Conservation (phyloP, 192 early-diverging fungal genomes). For the Paraglomus occultum region DNA sequence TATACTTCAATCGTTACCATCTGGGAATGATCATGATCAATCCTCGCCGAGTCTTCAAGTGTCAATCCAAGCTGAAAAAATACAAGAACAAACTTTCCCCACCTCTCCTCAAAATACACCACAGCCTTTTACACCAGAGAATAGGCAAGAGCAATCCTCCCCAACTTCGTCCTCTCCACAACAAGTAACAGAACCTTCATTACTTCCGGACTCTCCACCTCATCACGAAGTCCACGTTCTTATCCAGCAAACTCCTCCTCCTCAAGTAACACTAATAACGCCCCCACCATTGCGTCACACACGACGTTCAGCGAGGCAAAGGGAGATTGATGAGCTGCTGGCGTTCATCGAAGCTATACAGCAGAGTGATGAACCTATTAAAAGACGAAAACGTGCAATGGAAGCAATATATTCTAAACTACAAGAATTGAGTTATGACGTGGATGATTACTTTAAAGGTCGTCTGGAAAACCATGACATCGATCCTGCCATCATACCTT, state of each 20-base stretch:
- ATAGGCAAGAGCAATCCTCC: neutral
- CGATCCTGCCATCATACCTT: neutral
- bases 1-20: too few relatives aligned
- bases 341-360: constrained; percentile 8
- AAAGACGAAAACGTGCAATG: neutral
- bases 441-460: neutral
- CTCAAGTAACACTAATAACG: neutral
- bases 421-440: neutral
- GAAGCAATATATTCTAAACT: neutral
- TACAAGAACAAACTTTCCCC: too few relatives aligned
- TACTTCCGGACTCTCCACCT: neutral
- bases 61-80: too few relatives aligned
- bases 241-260: neutral
- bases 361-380: neutral
- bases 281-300: neutral
- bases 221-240: neutral
- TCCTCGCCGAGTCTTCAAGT: too few relatives aligned
- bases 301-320: neutral
- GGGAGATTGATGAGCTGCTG: neutral
- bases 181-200: neutral
- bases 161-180: neutral
- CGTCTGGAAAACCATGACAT: neutral
- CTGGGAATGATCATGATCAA: too few relatives aligned
- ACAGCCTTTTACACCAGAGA: neutral
- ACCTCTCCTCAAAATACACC: neutral